Percentiles rank a stretch among this genome's conserved stretches.
Evolutionary conservation across 2,329 filamentous ascomycete genomes (phyloP).

Genomic region (Ophioceras dolichostomum): DNA sequence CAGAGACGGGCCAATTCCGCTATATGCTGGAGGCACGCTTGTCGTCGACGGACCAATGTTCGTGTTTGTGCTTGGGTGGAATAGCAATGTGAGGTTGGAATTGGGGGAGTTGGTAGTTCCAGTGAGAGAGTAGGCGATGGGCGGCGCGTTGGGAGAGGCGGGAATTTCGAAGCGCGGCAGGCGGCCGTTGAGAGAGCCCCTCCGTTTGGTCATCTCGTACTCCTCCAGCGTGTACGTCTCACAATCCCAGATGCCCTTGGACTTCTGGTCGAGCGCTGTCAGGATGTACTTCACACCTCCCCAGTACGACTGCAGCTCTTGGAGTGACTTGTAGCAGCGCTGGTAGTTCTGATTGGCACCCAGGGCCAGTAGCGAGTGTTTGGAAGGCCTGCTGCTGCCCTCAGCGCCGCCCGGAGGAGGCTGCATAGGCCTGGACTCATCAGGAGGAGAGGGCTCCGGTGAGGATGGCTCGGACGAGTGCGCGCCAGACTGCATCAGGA

Average conservation of each 20-base stretch:
- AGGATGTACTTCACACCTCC: constrained; percentile 78
- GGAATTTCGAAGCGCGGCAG: constrained; percentile 28
- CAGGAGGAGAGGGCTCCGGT: constrained; percentile 40
- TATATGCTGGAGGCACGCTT: constrained; percentile 17
- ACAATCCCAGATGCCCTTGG: constrained; percentile 74
- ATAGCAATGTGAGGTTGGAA: constrained; percentile 72
- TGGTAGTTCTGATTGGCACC: constrained; percentile 82
- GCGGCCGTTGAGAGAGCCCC: constrained; percentile 29
- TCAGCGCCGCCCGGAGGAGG: constrained; percentile 3
- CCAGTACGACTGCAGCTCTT: constrained; percentile 76
- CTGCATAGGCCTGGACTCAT: constrained; percentile 9
- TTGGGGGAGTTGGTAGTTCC: constrained; percentile 78
- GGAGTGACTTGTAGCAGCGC: constrained; percentile 70
- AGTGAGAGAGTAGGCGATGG: constrained; percentile 76
- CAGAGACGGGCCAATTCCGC: too few relatives aligned
- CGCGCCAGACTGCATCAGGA: constrained; percentile 69
- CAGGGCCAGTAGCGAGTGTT: constrained; percentile 66
- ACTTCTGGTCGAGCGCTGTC: constrained; percentile 75
- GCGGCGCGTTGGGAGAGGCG: constrained; percentile 35
- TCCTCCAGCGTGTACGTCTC: constrained; percentile 59
- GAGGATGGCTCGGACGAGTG: constrained; percentile 52
- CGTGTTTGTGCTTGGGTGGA: constrained; percentile 39
- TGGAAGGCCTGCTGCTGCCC: constrained; percentile 23
- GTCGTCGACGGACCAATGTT: too few relatives aligned
- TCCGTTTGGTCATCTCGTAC: constrained; percentile 56